phyloP scores from a whole-genome alignment of 2,329 filamentous ascomycete genomes.

The Aspergillus tubingensis region DNA sequence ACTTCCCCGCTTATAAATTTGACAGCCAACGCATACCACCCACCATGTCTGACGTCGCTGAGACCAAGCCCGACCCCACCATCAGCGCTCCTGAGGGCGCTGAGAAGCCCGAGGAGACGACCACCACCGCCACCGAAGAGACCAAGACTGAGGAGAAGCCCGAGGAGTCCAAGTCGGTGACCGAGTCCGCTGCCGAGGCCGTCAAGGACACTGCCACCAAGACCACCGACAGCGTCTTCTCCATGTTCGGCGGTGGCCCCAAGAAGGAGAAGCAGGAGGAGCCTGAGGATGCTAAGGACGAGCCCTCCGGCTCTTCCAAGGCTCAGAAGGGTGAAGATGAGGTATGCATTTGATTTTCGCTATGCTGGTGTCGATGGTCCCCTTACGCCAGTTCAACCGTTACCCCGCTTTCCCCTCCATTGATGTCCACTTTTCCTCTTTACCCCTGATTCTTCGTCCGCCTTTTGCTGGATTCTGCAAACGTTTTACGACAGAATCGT shows the following conservation, averaged over 20 bases:
- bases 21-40: slow-evolving; percentile 14
- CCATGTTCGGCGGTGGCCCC: slow-evolving; percentile 96
- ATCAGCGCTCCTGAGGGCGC: slow-evolving; percentile 37
- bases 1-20: slow-evolving; percentile 4
- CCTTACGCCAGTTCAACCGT: background rate
- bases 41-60: slow-evolving; percentile 47
- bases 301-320: slow-evolving; percentile 87
- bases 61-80: slow-evolving; percentile 48
- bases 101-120: slow-evolving; percentile 36
- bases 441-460: background rate
- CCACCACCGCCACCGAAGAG: slow-evolving; percentile 35
- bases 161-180: slow-evolving; percentile 28
- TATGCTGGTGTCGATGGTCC: slow-evolving; percentile 12
- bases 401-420: slow-evolving; percentile 6
- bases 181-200: slow-evolving; percentile 37
- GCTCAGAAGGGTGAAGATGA: slow-evolving; percentile 65
- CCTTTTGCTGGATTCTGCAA: too few relatives aligned
- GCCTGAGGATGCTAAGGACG: slow-evolving; percentile 72
- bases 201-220: slow-evolving; percentile 42
- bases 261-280: slow-evolving; percentile 96
- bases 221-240: slow-evolving; percentile 70
- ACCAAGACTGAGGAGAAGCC: slow-evolving; percentile 27
- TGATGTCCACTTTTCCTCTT: slow-evolving; percentile 10
- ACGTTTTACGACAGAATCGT: background rate
- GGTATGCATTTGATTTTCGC: slow-evolving; percentile 49